A percentile compares a stretch with the other conserved stretches of the same genome.
Conservation (phyloP, 495 filamentous ascomycete genomes). For the Elasticomyces elasticus region DNA sequence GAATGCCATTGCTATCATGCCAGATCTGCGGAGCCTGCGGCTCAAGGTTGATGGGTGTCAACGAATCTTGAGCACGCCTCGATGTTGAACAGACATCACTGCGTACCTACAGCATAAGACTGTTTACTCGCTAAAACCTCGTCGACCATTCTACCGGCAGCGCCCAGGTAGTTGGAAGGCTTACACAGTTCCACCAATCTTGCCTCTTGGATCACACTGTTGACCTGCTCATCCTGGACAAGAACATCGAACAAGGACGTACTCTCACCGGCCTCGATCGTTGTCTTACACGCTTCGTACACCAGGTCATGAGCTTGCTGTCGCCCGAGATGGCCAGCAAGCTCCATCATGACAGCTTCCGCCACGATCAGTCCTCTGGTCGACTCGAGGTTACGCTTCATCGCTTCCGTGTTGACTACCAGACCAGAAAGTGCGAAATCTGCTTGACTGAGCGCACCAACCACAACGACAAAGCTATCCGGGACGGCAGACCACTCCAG, state of each 20-base stretch:
- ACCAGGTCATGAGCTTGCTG: constrained; percentile 45
- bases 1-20: no score
- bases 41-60: no score
- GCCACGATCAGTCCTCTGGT: constrained; percentile 44
- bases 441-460: constrained; percentile 41
- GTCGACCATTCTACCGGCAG: constrained; percentile 41
- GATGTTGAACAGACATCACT: no score
- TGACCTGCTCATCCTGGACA: constrained; percentile 34
- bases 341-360: constrained; percentile 49
- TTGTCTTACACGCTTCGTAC: constrained; percentile 44
- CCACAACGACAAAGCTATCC: constrained; percentile 42
- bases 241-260: constrained; percentile 36
- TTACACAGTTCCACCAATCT: constrained; percentile 38
- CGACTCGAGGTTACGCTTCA: constrained; percentile 41
- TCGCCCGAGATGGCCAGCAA: constrained; percentile 40
- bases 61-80: no score
- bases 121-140: constrained; percentile 33
- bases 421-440: constrained; percentile 40
- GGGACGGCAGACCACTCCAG: constrained; percentile 46
- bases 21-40: no score
- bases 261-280: constrained; percentile 34
- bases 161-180: constrained; percentile 43
- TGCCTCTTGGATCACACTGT: constrained; percentile 31
- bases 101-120: no score
- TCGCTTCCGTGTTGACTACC: constrained; percentile 38